Conservation (phyloP, 352 stramenopile species). For the Globisporangium cederbergense region DNA sequence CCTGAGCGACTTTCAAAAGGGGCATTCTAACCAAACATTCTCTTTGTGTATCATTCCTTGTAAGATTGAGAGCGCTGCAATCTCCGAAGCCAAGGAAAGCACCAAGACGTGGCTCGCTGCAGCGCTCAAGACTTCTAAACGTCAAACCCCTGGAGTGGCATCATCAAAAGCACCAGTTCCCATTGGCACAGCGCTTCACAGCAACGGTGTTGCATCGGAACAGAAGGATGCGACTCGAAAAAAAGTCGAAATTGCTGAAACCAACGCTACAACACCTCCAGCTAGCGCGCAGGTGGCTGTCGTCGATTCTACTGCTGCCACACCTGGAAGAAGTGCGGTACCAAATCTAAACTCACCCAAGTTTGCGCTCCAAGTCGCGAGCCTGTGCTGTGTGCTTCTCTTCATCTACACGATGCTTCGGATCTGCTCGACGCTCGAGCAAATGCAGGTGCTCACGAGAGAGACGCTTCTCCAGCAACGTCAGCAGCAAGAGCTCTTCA, state of each 20-base stretch:
- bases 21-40: too few species aligned
- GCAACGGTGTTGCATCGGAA: not conserved
- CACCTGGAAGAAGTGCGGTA: not conserved
- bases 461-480: constrained; percentile 55
- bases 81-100: constrained; percentile 66
- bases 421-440: constrained; percentile 45
- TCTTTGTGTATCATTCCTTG: too few species aligned
- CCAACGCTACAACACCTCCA: not conserved
- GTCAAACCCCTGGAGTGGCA: not conserved
- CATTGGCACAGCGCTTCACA: not conserved
- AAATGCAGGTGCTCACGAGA: constrained; percentile 57
- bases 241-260: not conserved
- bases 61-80: constrained; percentile 58
- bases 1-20: too few species aligned
- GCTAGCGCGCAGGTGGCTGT: not conserved
- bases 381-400: constrained; percentile 51
- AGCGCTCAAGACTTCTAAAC: constrained; percentile 27
- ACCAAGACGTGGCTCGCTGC: constrained; percentile 45
- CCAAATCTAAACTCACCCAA: constrained; percentile 5
- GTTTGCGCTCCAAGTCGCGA: constrained; percentile 36
- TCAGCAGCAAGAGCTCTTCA: constrained; percentile 64
- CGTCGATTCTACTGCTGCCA: not conserved
- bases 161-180: constrained; percentile 3
- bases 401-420: constrained; percentile 74
- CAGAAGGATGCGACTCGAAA: not conserved